Base-by-base conservation (phyloP, 2,329 filamentous ascomycete species). In the Stenocarpella maydis region DNA sequence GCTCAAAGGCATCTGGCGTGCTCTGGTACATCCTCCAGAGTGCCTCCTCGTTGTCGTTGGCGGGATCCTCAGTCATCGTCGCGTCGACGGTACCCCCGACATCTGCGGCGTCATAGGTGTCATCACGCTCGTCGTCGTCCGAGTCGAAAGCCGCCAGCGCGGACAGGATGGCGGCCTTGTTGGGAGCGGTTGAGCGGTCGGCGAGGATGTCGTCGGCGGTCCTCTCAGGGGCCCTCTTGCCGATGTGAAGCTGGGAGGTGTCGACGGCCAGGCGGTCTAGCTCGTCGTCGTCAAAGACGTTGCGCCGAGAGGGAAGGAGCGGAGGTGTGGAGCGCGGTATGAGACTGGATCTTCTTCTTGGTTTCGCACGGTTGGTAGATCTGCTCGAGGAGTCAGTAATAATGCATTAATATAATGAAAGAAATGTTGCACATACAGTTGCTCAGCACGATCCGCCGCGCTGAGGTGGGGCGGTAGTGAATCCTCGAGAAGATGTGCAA, bases 61-160 rank as follows among this genome's bases (percentile, higher is more conserved):
- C 81, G 7, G 76, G 74, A 47, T 77, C 76, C 37, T 67, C 65
- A 14, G 68, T 73, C 7, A 68, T 86, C 7, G 87, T 84, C 21
- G 86, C 84, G 74, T 97, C 94, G 3, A 98, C 90, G 0, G 92
- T 93, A 26, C 95, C 95, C 43, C 96, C 96, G 2, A 98, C 94
- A 76, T 98, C 96, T 61, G 90, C 93, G 1, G 91, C 89, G 75
- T 99, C 96, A 77, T 99, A 99, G 0, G 95, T 98, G 78, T 99
- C 96, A 78, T 99, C 96, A 43, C 94, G 89, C 81, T 99, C 96
- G 78, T 99, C 96, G 74, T 98, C 96, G 75, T 98, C 95, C 0
- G 91, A 91, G 80, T 98, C 95, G 74, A 98, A 98, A 0, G 91
- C 87, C 19, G 94, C 93, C 2, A 98, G 87, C 0, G 95, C 95